phyloP scores from a whole-genome alignment of 176 grass and related monocot genomes.

The Tuctoria greenei region DNA sequence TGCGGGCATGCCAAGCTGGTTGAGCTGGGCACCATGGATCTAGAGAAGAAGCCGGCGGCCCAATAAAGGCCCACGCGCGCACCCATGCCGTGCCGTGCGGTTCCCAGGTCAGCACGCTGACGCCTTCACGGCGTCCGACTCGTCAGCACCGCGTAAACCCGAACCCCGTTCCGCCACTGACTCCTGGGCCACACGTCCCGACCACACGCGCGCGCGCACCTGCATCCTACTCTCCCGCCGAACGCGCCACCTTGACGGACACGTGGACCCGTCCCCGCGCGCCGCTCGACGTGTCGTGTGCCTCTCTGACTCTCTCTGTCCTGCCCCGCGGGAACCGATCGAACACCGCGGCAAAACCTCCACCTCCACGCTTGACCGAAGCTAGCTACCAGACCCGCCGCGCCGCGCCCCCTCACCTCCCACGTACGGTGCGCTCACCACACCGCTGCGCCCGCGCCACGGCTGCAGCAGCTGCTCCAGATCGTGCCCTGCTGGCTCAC shows the following conservation, averaged over 20 bases:
- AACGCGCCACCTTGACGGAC: conserved; percentile 24
- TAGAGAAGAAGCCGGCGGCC: conserved; percentile 56
- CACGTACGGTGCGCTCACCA: background rate
- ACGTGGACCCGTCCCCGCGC: conserved; percentile 25
- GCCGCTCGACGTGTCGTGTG: conserved; percentile 41
- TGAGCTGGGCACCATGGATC: conserved; percentile 53
- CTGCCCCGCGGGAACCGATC: background rate
- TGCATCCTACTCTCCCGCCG: background rate
- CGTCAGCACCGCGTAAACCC: background rate
- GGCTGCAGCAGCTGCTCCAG: background rate
- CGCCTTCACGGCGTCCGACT: too few species aligned
- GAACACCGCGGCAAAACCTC: conserved; percentile 44
- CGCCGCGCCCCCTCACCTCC: background rate
- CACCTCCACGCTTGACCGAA: conserved; percentile 30
- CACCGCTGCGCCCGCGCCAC: too few species aligned
- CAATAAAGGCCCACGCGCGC: conserved; percentile 46
- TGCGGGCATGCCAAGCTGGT: conserved; percentile 48
- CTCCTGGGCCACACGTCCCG: background rate
- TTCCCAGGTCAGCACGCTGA: background rate
- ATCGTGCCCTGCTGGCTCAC: background rate
- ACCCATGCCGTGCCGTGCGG: conserved; percentile 48
- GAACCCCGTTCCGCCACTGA: background rate
- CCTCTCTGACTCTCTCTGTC: background rate
- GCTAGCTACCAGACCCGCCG: conserved; percentile 30
- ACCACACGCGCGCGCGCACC: background rate